Base-by-base conservation (phyloP, 306 rosid genomes). In the Glycyrrhiza uralensis region DNA sequence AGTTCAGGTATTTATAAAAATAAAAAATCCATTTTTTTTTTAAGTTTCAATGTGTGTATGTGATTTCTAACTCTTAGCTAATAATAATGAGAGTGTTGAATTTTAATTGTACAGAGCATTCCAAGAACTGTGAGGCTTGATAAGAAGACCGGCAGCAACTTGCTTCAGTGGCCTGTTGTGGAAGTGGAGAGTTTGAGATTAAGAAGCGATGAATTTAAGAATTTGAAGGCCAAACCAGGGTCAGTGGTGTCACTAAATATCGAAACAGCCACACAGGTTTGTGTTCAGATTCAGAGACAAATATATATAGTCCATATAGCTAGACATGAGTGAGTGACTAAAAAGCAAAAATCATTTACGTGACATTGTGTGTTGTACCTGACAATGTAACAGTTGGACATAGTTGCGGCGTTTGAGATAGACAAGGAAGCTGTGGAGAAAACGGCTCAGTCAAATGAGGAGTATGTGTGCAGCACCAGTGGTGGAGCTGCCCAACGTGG, bases 151-250 rank as follows among this genome's bases (percentile, higher is more conserved):
- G 87, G 91, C 1, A 77, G 82, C 76, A 81, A 89, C 58, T 84
- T 94, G 66, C 86, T 94, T 49, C 98, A 94, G 66, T 91, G 97
- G 98, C 98, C 98, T 30, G 91, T 94, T 72, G 84, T 76, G 22
- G 97, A 94, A 77, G 79, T 82, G 12, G 94, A 94, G 32, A 82
- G 65, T 44, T 85, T 94, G 89, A 89, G 98, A 82, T 76, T 91
- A 66, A 79, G 71, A 78, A 69, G 76, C 54, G 58, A 81, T 0
- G 79, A 54, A 3, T 94, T 94, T 72, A 42, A 83, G 15, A 79
- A 74, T 4, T 69, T 94, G 64, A 76, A 80, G 69, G 88, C 80
- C 0, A 66, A 72, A 71, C 82, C 97, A 71, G 98, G 98, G 26
- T 79, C 91, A 49, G 84, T 91, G 47, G 55, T 87, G 57, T 85